Conservation (phyloP, 176 grass and related monocot species). For the Urochloa ruziziensis region DNA sequence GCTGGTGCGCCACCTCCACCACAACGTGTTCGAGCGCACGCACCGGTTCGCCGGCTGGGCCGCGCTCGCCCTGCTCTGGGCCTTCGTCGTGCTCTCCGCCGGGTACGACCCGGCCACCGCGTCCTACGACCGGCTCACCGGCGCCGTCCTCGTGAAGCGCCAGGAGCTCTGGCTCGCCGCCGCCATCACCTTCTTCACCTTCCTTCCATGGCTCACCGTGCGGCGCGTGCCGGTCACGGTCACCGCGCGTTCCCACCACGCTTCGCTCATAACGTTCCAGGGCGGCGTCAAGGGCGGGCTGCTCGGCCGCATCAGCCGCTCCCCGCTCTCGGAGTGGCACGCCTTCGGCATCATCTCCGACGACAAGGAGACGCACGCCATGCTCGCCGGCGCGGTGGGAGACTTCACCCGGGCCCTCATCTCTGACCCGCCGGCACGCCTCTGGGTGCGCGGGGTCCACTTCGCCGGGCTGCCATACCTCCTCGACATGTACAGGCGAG, state of each 20-base stretch:
- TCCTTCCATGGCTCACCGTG: conserved; percentile 65
- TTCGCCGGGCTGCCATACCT: conserved; percentile 67
- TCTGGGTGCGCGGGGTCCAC: conserved; percentile 55
- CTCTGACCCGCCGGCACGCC: conserved; percentile 42
- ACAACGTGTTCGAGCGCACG: conserved; percentile 80
- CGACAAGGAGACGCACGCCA: conserved; percentile 31
- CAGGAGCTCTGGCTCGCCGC: conserved; percentile 58
- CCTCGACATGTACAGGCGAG: conserved; percentile 61
- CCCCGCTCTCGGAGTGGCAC: conserved; percentile 77
- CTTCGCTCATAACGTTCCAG: conserved; percentile 56
- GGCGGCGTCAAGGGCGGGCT: conserved; percentile 57
- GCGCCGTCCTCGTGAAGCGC: conserved; percentile 12
- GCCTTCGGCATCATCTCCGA: conserved; percentile 82
- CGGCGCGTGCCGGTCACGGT: conserved; percentile 50
- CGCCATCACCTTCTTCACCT: conserved; percentile 63
- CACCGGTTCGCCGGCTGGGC: conserved; percentile 78
- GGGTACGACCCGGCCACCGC: conserved; percentile 37
- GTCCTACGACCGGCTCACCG: conserved; percentile 45
- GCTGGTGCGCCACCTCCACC: conserved; percentile 74
- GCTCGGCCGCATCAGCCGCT: conserved; percentile 73
- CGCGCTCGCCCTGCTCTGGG: conserved; percentile 64
- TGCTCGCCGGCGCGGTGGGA: conserved; percentile 74
- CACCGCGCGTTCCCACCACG: conserved; percentile 55
- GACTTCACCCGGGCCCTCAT: conserved; percentile 61
- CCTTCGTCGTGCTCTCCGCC: conserved; percentile 49